Percentiles rank a stretch among this genome's conserved stretches.
These are phyloP conservation scores for Arxiozyma telluris DNA, from an alignment of 1,139 yeast genomes.

Conservation along the genomic window DNA sequence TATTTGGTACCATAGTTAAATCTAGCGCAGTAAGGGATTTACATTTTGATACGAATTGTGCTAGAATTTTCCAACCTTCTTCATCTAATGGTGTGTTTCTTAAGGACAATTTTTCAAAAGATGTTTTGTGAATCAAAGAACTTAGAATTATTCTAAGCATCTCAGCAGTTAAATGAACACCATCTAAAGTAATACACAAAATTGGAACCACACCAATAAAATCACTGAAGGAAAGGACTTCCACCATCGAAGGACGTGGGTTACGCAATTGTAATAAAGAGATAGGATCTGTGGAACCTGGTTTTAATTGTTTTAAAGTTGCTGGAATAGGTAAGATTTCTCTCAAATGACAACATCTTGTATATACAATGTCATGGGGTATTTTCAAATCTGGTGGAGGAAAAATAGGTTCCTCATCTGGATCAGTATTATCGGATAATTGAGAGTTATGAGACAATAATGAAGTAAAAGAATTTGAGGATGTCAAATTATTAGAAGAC, in stretches of 20 bases:
- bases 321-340: slow-evolving; percentile 93
- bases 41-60: slow-evolving; percentile 56
- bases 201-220: slow-evolving; percentile 68
- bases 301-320: slow-evolving; percentile 69
- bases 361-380: slow-evolving; percentile 65
- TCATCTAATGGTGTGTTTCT: slow-evolving; percentile 61
- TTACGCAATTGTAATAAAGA: slow-evolving; percentile 57
- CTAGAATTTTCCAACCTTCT: slow-evolving; percentile 62
- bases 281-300: slow-evolving; percentile 60
- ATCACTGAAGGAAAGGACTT: slow-evolving; percentile 65
- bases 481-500: slow-evolving; percentile 13
- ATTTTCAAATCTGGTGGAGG: slow-evolving; percentile 27
- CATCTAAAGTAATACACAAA: slow-evolving; percentile 59
- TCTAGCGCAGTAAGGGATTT: slow-evolving; percentile 49
- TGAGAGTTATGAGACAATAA: slow-evolving; percentile 13
- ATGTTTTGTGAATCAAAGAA: slow-evolving; percentile 51
- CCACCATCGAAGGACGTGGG: slow-evolving; percentile 67
- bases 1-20: slow-evolving; percentile 60
- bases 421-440: not conserved
- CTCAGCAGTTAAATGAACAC: slow-evolving; percentile 52
- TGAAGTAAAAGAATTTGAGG: slow-evolving; percentile 20
- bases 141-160: slow-evolving; percentile 57
- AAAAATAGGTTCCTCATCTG: slow-evolving; percentile 20
- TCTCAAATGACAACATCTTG: slow-evolving; percentile 86
- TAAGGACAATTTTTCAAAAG: slow-evolving; percentile 56